phyloP scores from a whole-genome alignment of 2,329 filamentous ascomycete genomes.

The Fusarium liriodendri region DNA sequence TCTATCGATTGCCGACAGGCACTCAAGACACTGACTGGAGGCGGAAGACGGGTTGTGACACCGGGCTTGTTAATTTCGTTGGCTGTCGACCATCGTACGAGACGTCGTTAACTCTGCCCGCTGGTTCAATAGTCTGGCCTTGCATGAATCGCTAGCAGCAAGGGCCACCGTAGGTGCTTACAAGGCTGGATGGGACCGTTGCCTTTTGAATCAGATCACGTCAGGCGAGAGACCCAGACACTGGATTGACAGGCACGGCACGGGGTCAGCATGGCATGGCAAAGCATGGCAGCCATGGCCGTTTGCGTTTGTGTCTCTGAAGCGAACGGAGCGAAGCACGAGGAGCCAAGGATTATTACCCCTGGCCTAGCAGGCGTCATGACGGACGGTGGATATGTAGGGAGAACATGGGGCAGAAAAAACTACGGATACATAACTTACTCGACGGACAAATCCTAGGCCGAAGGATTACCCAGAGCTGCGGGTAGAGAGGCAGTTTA shows the following conservation, averaged over 20 bases:
- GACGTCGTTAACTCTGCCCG: slow-evolving; percentile 2
- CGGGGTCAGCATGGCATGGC: background rate
- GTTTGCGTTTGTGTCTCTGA: background rate
- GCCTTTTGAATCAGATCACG: slow-evolving; percentile 11
- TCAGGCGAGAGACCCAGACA: slow-evolving; percentile 10
- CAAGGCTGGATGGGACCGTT: slow-evolving; percentile 11
- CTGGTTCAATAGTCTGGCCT: slow-evolving; percentile 22
- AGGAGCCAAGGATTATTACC: slow-evolving; percentile 13
- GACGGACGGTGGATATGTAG: slow-evolving; percentile 8
- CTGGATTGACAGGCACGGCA: background rate
- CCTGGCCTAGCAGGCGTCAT: slow-evolving; percentile 9
- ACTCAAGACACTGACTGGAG: background rate
- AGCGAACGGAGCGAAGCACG: background rate
- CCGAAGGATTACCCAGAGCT: background rate
- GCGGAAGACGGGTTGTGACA: background rate
- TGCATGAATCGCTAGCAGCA: slow-evolving; percentile 32
- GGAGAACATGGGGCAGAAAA: background rate
- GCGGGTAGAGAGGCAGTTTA: background rate
- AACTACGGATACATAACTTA: background rate
- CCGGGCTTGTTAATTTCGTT: slow-evolving; percentile 24
- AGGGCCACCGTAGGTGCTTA: background rate
- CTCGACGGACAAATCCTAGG: background rate
- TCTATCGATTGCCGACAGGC: background rate
- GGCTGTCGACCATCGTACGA: slow-evolving; percentile 21
- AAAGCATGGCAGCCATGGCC: background rate